Evolutionary conservation across 345 rosid genomes (phyloP).

Genomic region (Lepidium sativum): DNA sequence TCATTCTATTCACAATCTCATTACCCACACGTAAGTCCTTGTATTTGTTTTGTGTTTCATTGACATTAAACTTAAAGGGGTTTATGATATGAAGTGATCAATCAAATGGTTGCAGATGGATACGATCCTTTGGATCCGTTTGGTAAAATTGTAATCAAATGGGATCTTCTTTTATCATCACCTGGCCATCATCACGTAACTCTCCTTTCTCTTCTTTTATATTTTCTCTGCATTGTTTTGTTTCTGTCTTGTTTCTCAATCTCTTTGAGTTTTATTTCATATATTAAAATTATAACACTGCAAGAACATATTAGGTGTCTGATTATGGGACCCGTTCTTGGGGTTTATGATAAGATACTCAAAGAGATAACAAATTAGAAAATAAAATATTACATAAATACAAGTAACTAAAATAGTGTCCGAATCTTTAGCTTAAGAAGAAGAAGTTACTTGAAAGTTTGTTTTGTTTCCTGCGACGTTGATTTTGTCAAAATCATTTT

Average conservation of each 20-base stretch:
- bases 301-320: background rate
- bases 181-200: constrained; percentile 38
- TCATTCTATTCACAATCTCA: constrained; percentile 25
- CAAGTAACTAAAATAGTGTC: background rate
- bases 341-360: constrained; percentile 14
- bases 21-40: constrained; percentile 34
- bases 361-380: background rate
- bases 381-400: background rate
- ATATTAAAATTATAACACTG: background rate
- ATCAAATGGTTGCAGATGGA: constrained; percentile 45
- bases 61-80: background rate
- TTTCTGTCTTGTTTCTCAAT: too few species aligned
- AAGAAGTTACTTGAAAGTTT: constrained; percentile 8
- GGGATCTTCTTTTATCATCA: constrained; percentile 56
- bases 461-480: constrained; percentile 13
- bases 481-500: background rate
- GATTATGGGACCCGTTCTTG: constrained; percentile 5
- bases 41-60: background rate
- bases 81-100: background rate
- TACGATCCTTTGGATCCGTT: constrained; percentile 81
- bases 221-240: background rate
- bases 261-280: background rate
- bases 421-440: constrained; percentile 7
- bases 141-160: constrained; percentile 63
- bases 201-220: background rate